Evolutionary conservation across 768 basidiomycete genomes (phyloP), one percentile per base, ranked within the genome.

Genomic region (Pulveroboletus sp.): DNA sequence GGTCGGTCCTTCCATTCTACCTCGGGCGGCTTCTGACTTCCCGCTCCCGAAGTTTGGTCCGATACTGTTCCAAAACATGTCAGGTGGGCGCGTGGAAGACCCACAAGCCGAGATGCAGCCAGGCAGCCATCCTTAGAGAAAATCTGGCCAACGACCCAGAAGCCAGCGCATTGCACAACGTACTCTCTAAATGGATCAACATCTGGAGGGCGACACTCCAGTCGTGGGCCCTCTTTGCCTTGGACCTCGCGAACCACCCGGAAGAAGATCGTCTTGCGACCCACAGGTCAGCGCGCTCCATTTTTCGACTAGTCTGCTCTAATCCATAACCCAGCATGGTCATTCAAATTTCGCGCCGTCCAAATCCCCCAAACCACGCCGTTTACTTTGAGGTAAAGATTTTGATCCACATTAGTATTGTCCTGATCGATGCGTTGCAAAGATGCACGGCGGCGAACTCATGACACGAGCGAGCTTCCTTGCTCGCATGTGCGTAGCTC

Each of bases 1-100:
- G 63, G 61, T 59, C 24, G 20, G 62, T 53, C n/a, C n/a, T n/a
- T n/a, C n/a, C n/a, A n/a, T n/a, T n/a, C n/a, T n/a, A n/a, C n/a
- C n/a, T n/a, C n/a, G 23, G n/a, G 19, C 49, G 24, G 32, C 11
- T 19, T 26, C 41, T 45, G 3, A 47, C 22, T 35, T 13, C 6
- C 29, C 38, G 13, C 23, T 9, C 27, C 7, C 23, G 31, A 53
- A 63, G 62, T 27, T 41, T 66, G 36, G 67, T 67, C 19, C 61
- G 60, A 13, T 68, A 68, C 38, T 68, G 67, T 44, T 66, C 64
- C 13, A 56, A 56, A 24, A 54, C 55, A 44, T 67, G 65, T 43
- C 62, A 68, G 40, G 56, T 57, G 5, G 62, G 56, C 1, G 65
- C 64, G 4, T 67, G 64, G 67, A 56, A 20, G 38, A 61, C 63